A percentile compares a stretch with the other conserved stretches of the same genome.
phyloP scores from a whole-genome alignment of 352 stramenopile species.

The Phytophthora sojae region DNA sequence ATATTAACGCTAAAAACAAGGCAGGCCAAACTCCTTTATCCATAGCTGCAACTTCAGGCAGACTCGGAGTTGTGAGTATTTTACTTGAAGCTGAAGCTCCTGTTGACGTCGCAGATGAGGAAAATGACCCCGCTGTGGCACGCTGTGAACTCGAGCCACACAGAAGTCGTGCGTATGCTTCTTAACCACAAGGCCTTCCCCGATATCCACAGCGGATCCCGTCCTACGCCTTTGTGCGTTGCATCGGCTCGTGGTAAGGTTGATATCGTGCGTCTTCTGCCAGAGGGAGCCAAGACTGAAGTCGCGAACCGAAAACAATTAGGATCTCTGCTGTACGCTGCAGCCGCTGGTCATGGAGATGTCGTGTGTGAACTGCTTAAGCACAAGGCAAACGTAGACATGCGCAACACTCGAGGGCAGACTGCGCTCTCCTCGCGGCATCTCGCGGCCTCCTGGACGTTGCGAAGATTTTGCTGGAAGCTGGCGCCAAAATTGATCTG shows the following conservation, averaged over 20 bases:
- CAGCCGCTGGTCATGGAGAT: background rate
- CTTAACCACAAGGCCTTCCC: background rate
- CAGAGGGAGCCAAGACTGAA: background rate
- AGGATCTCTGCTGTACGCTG: conserved; percentile 1
- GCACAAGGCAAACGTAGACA: background rate
- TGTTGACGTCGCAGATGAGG: background rate
- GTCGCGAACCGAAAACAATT: background rate
- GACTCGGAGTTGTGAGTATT: background rate
- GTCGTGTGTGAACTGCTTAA: background rate
- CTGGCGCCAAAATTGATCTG: background rate
- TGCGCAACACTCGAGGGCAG: background rate
- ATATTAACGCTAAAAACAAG: background rate
- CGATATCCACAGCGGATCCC: background rate
- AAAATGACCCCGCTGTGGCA: background rate
- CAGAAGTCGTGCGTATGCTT: background rate
- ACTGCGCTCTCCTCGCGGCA: background rate
- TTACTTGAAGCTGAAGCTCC: conserved; percentile 3
- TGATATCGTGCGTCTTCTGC: background rate
- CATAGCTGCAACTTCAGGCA: background rate
- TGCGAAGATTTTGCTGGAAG: background rate
- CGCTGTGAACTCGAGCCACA: background rate
- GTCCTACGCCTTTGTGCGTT: background rate
- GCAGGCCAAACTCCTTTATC: background rate
- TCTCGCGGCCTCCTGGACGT: background rate
- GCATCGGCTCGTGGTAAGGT: background rate